Percentiles rank a stretch among this genome's conserved stretches.
These are phyloP conservation scores for Endothia cerciana DNA, from an alignment of 2,329 filamentous ascomycete species.

Conservation along the genomic window DNA sequence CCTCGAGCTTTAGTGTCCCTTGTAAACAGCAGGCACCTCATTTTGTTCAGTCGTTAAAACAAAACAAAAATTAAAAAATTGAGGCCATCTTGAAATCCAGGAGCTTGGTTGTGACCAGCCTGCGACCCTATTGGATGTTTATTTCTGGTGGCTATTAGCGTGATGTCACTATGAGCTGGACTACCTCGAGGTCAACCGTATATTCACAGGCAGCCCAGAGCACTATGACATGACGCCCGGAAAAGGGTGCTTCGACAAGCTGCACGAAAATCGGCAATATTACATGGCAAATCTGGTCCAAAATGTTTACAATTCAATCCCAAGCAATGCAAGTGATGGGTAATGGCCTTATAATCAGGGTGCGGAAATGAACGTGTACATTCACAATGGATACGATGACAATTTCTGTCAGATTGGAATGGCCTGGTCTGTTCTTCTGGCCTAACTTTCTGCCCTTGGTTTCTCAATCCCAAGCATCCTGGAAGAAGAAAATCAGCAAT, in stretches of 20 bases:
- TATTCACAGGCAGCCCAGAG: background rate
- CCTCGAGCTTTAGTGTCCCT: too few relatives aligned
- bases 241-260: slow-evolving; percentile 1
- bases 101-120: too few relatives aligned
- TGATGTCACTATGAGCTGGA: slow-evolving; percentile 6
- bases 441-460: slow-evolving; percentile 8
- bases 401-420: slow-evolving; percentile 1
- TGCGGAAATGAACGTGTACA: slow-evolving; percentile 1
- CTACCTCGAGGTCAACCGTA: slow-evolving; percentile 3
- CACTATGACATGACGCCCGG: background rate
- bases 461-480: slow-evolving; percentile 1
- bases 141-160: too few relatives aligned
- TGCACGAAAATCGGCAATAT: slow-evolving; percentile 5
- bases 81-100: too few relatives aligned
- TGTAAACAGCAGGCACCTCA: too few relatives aligned
- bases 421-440: background rate
- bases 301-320: slow-evolving; percentile 5
- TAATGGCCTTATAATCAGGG: slow-evolving; percentile 3
- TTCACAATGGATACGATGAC: background rate
- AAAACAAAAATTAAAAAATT: too few relatives aligned
- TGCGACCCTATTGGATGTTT: too few relatives aligned
- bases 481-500: background rate
- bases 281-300: slow-evolving; percentile 7
- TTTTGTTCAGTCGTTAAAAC: too few relatives aligned
- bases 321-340: background rate